phyloP scores from a whole-genome alignment of 345 rosid species.

The Brassica nigra region DNA sequence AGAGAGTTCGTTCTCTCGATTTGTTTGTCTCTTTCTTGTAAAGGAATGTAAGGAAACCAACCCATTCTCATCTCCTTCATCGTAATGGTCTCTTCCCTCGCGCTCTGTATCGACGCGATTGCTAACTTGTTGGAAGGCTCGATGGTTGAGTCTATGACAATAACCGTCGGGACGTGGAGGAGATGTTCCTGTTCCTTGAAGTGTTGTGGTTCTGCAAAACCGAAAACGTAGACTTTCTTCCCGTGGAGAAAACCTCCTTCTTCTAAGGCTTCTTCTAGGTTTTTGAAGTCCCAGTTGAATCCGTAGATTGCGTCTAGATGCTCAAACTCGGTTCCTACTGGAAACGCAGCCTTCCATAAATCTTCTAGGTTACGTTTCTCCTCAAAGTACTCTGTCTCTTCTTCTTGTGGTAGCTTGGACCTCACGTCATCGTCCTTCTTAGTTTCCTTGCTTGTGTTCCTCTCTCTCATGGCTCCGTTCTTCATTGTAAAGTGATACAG shows the following conservation, averaged over 20 bases:
- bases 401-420: not conserved
- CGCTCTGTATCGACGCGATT: not conserved
- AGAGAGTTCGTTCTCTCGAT: not conserved
- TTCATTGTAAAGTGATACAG: not conserved
- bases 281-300: not conserved
- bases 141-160: not conserved
- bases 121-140: not conserved
- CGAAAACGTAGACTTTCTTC: not conserved
- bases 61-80: not conserved
- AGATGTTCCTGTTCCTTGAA: not conserved
- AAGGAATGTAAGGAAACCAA: not conserved
- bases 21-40: not conserved
- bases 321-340: not conserved
- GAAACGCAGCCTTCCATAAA: not conserved
- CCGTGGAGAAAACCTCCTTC: not conserved
- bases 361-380: conserved; percentile 6
- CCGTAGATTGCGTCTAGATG: not conserved
- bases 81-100: not conserved
- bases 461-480: not conserved
- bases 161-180: not conserved
- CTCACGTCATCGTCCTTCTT: not conserved
- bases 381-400: not conserved
- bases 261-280: not conserved
- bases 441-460: not conserved
- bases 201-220: not conserved